Conservation (phyloP, 2,329 filamentous ascomycete genomes). For the Thielaviopsis euricoi region DNA sequence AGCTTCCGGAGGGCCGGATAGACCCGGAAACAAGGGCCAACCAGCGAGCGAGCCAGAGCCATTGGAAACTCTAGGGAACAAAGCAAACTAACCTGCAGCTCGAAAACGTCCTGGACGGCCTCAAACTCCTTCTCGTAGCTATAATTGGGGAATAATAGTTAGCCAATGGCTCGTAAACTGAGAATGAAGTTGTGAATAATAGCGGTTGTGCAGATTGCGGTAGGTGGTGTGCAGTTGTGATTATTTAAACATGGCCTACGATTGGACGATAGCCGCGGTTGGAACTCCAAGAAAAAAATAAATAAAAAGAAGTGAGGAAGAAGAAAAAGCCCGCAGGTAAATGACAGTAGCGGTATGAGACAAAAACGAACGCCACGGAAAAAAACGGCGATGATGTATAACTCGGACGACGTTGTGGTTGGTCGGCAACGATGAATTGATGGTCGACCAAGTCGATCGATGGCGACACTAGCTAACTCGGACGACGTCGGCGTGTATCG, state of each 20-base stretch:
- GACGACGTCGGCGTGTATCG: neutral
- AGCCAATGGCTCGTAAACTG: neutral
- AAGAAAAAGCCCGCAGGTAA: neutral
- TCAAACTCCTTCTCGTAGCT: slow-evolving; percentile 99
- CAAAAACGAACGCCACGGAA: neutral
- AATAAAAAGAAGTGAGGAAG: neutral
- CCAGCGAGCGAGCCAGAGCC: neutral
- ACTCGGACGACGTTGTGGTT: neutral
- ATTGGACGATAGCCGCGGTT: neutral
- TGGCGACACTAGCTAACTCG: neutral
- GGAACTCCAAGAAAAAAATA: neutral
- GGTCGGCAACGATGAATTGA: neutral
- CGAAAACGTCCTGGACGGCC: slow-evolving; percentile 91
- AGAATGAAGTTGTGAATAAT: neutral
- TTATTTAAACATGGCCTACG: neutral
- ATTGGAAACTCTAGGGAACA: neutral
- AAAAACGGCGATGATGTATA: neutral
- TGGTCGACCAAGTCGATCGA: neutral
- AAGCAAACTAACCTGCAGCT: slow-evolving; percentile 69
- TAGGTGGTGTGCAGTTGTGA: neutral
- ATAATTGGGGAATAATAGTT: slow-evolving; percentile 13
- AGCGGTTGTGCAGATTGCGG: neutral
- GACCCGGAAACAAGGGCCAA: slow-evolving; percentile 9
- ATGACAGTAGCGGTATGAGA: neutral
- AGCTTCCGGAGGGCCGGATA: slow-evolving; percentile 5